phyloP scores from a whole-genome alignment of 495 filamentous ascomycete species.

The Aspergillus sclerotiicarbonarius region DNA sequence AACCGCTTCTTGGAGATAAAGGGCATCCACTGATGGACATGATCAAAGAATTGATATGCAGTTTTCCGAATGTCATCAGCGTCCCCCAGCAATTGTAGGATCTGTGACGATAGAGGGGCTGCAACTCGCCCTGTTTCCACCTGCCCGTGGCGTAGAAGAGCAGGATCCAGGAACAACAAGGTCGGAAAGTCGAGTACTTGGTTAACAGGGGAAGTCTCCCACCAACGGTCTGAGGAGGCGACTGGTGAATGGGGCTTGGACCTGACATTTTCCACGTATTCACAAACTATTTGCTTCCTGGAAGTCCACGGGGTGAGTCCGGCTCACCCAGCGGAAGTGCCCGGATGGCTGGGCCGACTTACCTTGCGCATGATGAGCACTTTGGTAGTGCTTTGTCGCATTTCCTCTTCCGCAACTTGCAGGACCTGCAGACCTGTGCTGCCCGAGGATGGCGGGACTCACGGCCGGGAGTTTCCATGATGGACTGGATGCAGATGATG shows the following conservation, averaged over 20 bases:
- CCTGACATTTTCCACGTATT: not conserved
- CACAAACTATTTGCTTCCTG: not conserved
- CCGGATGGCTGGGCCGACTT: not conserved
- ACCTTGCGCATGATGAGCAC: not conserved
- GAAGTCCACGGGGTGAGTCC: not conserved
- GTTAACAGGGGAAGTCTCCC: too few species aligned
- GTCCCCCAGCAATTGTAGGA: not conserved
- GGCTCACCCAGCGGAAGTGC: too few species aligned
- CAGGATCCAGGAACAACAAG: not conserved
- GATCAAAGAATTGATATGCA: constrained; percentile 21
- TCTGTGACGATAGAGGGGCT: not conserved
- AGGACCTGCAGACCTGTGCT: not conserved
- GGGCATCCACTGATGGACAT: constrained; percentile 46
- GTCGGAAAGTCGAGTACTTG: not conserved
- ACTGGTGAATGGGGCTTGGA: not conserved
- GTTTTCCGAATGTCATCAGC: constrained; percentile 10
- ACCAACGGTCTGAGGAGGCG: too few species aligned
- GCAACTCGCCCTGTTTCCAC: not conserved
- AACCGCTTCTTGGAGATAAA: constrained; percentile 50
- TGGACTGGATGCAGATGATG: not conserved
- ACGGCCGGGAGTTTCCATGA: not conserved
- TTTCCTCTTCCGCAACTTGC: not conserved
- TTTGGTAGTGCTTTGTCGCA: not conserved
- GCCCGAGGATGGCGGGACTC: not conserved
- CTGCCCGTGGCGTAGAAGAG: not conserved